Base-by-base conservation (phyloP, 2,329 filamentous ascomycete genomes). In the Ophiostoma sp. region DNA sequence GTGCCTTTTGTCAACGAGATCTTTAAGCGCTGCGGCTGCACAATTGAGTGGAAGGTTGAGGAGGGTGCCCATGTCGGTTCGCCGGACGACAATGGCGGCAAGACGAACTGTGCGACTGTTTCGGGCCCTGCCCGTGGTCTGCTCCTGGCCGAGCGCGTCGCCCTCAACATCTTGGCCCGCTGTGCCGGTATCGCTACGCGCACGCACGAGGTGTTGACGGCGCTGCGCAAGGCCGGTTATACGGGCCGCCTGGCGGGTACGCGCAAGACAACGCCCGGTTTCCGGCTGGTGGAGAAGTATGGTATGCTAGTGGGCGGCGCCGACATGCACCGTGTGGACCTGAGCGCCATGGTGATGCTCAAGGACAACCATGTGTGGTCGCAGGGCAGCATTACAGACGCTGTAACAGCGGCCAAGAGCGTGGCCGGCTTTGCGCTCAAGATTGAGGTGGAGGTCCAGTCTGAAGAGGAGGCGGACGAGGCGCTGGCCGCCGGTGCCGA, bases 361-460 rank as follows among this genome's bases (percentile, higher is more conserved):
- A 99, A 99, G 85, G 96, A 99, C 83, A 99, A 99, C 83, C 96
- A 99, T 83, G 92, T 99, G 73, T 98, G 95, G 92, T 94, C 93
- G 75, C 91, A 92, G 71, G 92, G 92, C 33, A 93, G 92, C 80
- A 98, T 99, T 81, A 90, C 92, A 1, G 90, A 92, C 28, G 96
- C 96, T 6, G 95, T 99, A 31, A 85, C 85, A 55, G 93, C 95
- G 1, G 96, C 96, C 31, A 93, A 93, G 81, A 87, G 90, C 12
- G 93, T 92, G 0, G 95, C 91, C 9, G 96, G 96, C 0, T 99
- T 98, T 82, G 90, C 93, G 55, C 87, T 97, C 74, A 99, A 98
- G 86, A 88, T 99, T 55, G 96, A 99, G 84, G 96, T 99, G 31
- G 95, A 99, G 85, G 96, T 96, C 64, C 93, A 95, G 84, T 92